These are phyloP conservation scores for Grammothele lineata DNA, from an alignment of 768 basidiomycete species.

Conservation along the genomic window DNA sequence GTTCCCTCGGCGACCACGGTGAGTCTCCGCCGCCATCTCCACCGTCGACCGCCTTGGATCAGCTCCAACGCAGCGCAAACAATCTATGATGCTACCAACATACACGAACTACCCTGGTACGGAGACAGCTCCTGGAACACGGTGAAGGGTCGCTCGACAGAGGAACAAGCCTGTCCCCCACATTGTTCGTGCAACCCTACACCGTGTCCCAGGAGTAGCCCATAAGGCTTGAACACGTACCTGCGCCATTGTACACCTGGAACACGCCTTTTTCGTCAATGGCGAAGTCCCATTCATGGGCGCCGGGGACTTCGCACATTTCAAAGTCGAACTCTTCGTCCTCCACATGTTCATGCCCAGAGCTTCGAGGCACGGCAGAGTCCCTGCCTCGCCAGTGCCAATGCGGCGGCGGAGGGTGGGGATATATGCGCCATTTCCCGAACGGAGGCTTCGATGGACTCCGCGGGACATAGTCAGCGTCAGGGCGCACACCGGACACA, in stretches of 20 bases:
- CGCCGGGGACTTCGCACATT: slow-evolving; percentile 71
- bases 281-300: slow-evolving; percentile 56
- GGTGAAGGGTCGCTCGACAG: too few species aligned
- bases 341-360: slow-evolving; percentile 21
- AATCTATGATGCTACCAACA: slow-evolving; percentile 15
- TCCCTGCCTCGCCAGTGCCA: slow-evolving; percentile 78
- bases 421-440: slow-evolving; percentile 84
- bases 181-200: too few species aligned
- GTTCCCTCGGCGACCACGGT: too few species aligned
- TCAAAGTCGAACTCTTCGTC: slow-evolving; percentile 62
- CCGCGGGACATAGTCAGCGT: slow-evolving; percentile 38
- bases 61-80: too few species aligned
- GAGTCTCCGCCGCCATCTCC: too few species aligned
- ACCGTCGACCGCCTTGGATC: too few species aligned
- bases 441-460: slow-evolving; percentile 30
- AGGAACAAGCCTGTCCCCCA: too few species aligned
- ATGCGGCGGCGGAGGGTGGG: slow-evolving; percentile 88
- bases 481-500: slow-evolving; percentile 64
- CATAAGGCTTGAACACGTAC: too few species aligned
- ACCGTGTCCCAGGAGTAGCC: too few species aligned
- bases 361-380: slow-evolving; percentile 22
- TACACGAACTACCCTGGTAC: too few species aligned
- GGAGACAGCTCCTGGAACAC: too few species aligned
- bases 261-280: slow-evolving; percentile 89
- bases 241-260: slow-evolving; percentile 60